Evolutionary conservation across 2,329 filamentous ascomycete genomes (phyloP).

Genomic region (Pseudocercospora eumusae): DNA sequence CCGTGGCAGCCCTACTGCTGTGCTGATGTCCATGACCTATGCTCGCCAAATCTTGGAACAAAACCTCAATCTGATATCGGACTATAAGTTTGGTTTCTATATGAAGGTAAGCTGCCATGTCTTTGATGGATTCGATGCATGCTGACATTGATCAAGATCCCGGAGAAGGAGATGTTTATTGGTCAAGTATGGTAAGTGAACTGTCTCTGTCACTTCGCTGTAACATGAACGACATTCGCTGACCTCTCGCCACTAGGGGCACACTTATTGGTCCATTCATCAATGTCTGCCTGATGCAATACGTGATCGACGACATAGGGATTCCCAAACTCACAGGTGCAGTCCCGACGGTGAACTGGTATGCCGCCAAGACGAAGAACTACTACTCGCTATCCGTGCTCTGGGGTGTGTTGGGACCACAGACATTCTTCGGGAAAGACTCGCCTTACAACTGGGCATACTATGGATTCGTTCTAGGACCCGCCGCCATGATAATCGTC

Average conservation of each 20-base stretch:
- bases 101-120: slow-evolving; percentile 34
- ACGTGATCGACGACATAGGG: slow-evolving; percentile 42
- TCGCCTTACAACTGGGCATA: slow-evolving; percentile 23
- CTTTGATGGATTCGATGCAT: not conserved
- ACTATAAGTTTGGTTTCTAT: slow-evolving; percentile 45
- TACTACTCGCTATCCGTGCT: slow-evolving; percentile 36
- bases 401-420: slow-evolving; percentile 43
- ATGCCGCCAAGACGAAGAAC: slow-evolving; percentile 17
- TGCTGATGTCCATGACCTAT: slow-evolving; percentile 39
- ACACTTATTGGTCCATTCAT: slow-evolving; percentile 31
- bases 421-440: slow-evolving; percentile 21
- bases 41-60: slow-evolving; percentile 42
- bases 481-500: slow-evolving; percentile 16
- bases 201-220: not conserved
- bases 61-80: slow-evolving; percentile 39
- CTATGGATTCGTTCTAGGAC: slow-evolving; percentile 24
- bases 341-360: slow-evolving; percentile 19
- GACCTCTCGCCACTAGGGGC: slow-evolving; percentile 21
- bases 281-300: slow-evolving; percentile 39
- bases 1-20: slow-evolving; percentile 36
- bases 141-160: slow-evolving; percentile 28
- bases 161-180: slow-evolving; percentile 42
- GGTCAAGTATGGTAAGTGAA: slow-evolving; percentile 35
- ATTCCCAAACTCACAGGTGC: slow-evolving; percentile 38
- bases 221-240: not conserved